Base-by-base conservation (phyloP, 2,329 filamentous ascomycete genomes). In the Phaeomoniella chlamydospora region DNA sequence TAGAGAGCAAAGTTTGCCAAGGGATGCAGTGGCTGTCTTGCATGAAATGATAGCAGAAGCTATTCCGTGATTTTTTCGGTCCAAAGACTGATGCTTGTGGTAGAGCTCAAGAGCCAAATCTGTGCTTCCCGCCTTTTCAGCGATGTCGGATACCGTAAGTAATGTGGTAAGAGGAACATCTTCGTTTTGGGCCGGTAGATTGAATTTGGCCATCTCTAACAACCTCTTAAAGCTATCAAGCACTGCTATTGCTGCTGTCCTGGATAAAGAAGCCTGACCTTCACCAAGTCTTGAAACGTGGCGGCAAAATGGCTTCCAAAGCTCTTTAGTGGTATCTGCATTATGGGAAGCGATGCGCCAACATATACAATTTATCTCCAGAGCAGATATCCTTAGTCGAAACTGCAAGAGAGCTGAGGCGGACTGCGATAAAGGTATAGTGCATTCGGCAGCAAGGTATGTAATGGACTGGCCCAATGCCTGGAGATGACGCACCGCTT, bases 401-500 rank as follows among this genome's bases (percentile, higher is more conserved):
- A 3, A 36, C 22, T 31, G 31, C 18, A 11, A 22, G 11, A 12
- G 31, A 31, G 10, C 33, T 31, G 11, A 13, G 4, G 14, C 14
- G 12, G 10, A 22, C 22, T 26, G 9, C 9, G 22, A 26, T 6
- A 26, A 18, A 18, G 37, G 33, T 26, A 38, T 41, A 3, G 34
- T 35, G 12, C 36, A 37, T 13, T 34, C 17, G 3, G 40, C 29
- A 32, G 42, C 43, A 16, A 49, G 31, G 33, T 42, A 46, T 9
- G 41, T 35, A 10, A 65, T 40, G 3, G 49, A 54, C 38, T 59
- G 61, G 1, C 63, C 59, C 4, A 64, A 47, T 2, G 58, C 44
- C 37, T 64, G 58, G n/a, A 67, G 47, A 39, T 66, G 61, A 14
- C 57, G 43, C 10, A 58, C 58, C 16, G 57, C 57, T 38, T 61